Conservation (phyloP, 2,329 filamentous ascomycete species). For the Cladosporium sp. region DNA sequence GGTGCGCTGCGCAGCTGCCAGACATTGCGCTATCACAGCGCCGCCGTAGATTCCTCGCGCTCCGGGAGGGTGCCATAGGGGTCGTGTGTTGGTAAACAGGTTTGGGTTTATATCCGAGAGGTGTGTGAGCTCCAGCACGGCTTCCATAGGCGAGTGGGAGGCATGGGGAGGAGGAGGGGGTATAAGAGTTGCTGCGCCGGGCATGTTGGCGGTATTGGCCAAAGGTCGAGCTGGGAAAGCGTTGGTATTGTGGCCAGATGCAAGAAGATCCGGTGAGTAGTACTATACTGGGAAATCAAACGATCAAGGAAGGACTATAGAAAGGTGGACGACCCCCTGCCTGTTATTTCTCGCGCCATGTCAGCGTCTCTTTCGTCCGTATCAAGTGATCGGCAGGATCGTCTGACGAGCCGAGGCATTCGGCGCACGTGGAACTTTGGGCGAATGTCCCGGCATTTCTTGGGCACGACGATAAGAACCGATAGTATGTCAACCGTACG, state of each 20-base stretch:
- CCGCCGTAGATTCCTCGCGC: slow-evolving; percentile 94
- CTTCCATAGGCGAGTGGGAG: slow-evolving; percentile 77
- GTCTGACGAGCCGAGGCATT: background rate
- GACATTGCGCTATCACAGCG: slow-evolving; percentile 86
- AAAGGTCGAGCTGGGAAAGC: background rate
- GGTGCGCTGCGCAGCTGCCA: slow-evolving; percentile 82
- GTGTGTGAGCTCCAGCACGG: slow-evolving; percentile 80
- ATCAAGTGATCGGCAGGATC: slow-evolving; percentile 1
- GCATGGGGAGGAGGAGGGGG: slow-evolving; percentile 69
- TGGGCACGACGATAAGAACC: too few relatives aligned
- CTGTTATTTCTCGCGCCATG: slow-evolving; percentile 1
- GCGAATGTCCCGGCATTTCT: too few relatives aligned
- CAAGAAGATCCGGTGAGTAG: background rate
- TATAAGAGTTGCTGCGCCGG: slow-evolving; percentile 50
- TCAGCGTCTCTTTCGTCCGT: slow-evolving; percentile 1
- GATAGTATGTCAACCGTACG: too few relatives aligned
- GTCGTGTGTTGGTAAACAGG: slow-evolving; percentile 90
- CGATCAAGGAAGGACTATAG: background rate
- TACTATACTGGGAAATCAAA: background rate
- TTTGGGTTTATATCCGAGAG: slow-evolving; percentile 73
- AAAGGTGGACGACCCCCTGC: slow-evolving; percentile 2
- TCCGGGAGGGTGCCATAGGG: slow-evolving; percentile 85
- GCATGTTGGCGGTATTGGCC: background rate
- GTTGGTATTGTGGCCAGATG: background rate
- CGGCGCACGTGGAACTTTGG: background rate